Base-by-base conservation (phyloP, 306 rosid species). In the Fagus crenata region DNA sequence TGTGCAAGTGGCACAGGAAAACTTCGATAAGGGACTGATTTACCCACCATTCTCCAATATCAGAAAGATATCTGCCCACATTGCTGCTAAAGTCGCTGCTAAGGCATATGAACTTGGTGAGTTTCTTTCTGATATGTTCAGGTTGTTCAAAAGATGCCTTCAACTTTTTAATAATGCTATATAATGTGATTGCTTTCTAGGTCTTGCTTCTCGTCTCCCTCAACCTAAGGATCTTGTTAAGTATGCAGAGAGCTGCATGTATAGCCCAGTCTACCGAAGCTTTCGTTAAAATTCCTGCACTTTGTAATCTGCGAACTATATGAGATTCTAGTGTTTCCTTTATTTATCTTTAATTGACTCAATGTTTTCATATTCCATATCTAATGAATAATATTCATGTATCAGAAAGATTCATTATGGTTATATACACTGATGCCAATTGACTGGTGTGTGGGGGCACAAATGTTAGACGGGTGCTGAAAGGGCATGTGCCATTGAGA, bases 1-100 rank as follows among this genome's bases (percentile, higher is more conserved):
- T 67, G 85, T 84, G 37, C 90, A 92, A 87, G 96, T 89, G 49
- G 74, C 87, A 37, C 80, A 86, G 77, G 97, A 92, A 77, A 88
- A 92, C 89, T 95, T 83, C 49, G 88, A 84, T 4, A 92, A 88
- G 85, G 99, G 96, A 22, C 59, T 95, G 91, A 95, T 95, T 73
- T 95, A 95, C 87, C 98, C 98, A n/a, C 99, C 97, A 55, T 95
- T 95, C 83, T 37, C 99, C 69, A 90, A 91, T 69, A 95, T 92
- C 85, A 89, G 99, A 77, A 88, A 92, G 89, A 95, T 95, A 78
- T 95, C 99, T 63, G 97, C 99, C 4, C 85, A 90, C 79, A 92
- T 95, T 85, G 99, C 99, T 76, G 98, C 97, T 69, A 81, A 85
- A 0, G 97, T 95, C 0, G 98, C 98, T 49, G 93, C 99, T 4